Evolutionary conservation across 2,329 filamentous ascomycete genomes (phyloP).

Genomic region (Cylindrodendrum hubeiense): DNA sequence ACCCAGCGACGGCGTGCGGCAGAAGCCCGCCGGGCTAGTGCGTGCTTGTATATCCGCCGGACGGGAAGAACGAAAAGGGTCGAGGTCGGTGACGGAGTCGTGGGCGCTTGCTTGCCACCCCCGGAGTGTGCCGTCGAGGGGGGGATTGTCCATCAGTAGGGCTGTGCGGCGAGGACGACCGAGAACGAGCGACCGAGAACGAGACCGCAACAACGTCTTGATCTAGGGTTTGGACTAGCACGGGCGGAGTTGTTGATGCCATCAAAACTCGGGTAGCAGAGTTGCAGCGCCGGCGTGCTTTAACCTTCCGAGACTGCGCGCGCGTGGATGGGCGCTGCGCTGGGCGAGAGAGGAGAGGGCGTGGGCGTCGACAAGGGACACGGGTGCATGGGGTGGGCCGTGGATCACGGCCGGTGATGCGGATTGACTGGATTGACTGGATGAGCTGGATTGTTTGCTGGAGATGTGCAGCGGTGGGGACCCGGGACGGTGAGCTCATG

Average conservation of each 20-base stretch:
- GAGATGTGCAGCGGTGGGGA: constrained; percentile 5
- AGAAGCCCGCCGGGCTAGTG: neutral
- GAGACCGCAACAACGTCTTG: neutral
- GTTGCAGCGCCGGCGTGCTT: neutral
- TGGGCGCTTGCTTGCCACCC: neutral
- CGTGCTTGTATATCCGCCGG: neutral
- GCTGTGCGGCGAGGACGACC: neutral
- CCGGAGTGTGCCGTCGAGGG: neutral
- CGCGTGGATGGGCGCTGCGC: neutral
- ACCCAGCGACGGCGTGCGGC: neutral
- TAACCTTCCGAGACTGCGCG: constrained; percentile 5
- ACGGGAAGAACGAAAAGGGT: neutral
- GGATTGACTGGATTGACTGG: neutral
- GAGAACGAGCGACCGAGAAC: neutral
- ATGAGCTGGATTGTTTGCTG: neutral
- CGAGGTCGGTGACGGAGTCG: neutral
- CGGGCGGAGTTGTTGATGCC: neutral
- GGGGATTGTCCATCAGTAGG: neutral
- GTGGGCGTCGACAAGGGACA: neutral
- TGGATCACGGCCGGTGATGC: neutral
- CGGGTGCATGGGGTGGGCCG: neutral
- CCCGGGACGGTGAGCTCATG: constrained; percentile 4
- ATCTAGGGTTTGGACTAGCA: neutral
- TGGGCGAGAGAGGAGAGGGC: no score
- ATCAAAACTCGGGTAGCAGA: neutral